A percentile compares a stretch with the other conserved stretches of the same genome.
Evolutionary conservation across 495 filamentous ascomycete species (phyloP).

Genomic region (Penicillium argentinense): DNA sequence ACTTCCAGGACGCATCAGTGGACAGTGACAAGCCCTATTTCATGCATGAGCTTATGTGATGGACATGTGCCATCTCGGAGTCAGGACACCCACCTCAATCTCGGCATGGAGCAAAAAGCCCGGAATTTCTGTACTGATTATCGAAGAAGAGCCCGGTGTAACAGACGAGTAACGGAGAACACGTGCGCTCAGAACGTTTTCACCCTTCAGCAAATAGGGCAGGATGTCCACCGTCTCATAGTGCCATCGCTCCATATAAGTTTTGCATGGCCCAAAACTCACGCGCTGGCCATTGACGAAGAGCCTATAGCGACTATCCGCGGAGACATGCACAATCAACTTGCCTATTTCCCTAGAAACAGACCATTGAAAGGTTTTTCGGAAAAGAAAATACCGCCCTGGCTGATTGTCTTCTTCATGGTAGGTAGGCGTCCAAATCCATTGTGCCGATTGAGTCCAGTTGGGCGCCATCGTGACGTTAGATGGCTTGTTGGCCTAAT

Average conservation of each 20-base stretch:
- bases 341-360: neutral
- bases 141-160: slow-evolving; percentile 18
- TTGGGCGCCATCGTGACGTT: neutral
- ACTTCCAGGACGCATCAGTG: slow-evolving; percentile 20
- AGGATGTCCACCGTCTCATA: slow-evolving; percentile 29
- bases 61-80: too few species aligned
- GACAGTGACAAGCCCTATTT: slow-evolving; percentile 11
- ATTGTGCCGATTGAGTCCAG: slow-evolving; percentile 21
- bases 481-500: neutral
- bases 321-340: slow-evolving; percentile 21
- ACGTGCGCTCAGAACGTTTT: slow-evolving; percentile 22
- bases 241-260: slow-evolving; percentile 22
- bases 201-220: slow-evolving; percentile 14
- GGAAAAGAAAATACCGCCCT: slow-evolving; percentile 25
- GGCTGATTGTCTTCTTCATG: slow-evolving; percentile 17
- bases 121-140: slow-evolving; percentile 19
- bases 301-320: slow-evolving; percentile 30
- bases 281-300: slow-evolving; percentile 24
- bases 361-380: slow-evolving; percentile 22
- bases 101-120: slow-evolving; percentile 22
- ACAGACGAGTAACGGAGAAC: slow-evolving; percentile 25
- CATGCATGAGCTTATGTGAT: neutral
- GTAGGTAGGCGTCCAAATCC: slow-evolving; percentile 24
- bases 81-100: slow-evolving; percentile 1
- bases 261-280: slow-evolving; percentile 29